Percentiles rank a stretch among this genome's conserved stretches.
Evolutionary conservation across 805 yeast genomes (phyloP).

Genomic region (Wickerhamomyces bisporus): DNA sequence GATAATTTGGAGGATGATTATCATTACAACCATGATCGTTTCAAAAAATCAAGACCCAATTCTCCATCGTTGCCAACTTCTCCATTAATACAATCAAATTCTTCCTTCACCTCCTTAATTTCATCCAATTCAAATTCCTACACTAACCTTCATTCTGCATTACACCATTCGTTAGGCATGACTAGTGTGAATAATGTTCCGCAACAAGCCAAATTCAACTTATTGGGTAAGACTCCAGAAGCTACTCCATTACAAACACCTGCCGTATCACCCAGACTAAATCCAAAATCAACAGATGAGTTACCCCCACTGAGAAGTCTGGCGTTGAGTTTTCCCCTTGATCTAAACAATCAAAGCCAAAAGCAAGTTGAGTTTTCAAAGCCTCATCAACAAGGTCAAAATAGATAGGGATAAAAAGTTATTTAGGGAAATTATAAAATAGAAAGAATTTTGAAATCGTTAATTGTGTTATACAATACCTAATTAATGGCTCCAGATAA

Average conservation of each 20-base stretch:
- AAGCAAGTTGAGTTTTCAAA: background rate
- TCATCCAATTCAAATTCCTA: slow-evolving; percentile 18
- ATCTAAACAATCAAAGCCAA: slow-evolving; percentile 9
- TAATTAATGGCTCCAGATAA: no score
- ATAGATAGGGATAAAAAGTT: background rate
- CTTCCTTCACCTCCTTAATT: slow-evolving; percentile 10
- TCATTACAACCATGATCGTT: slow-evolving; percentile 26
- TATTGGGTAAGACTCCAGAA: slow-evolving; percentile 25
- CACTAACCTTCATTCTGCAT: slow-evolving; percentile 19
- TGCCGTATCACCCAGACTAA: slow-evolving; percentile 21
- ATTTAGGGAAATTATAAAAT: background rate
- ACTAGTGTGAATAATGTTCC: slow-evolving; percentile 11
- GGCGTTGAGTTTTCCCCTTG: slow-evolving; percentile 23
- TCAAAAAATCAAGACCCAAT: slow-evolving; percentile 35
- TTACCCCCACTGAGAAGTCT: slow-evolving; percentile 25
- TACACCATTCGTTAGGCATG: slow-evolving; percentile 19
- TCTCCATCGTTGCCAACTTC: slow-evolving; percentile 26
- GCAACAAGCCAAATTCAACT: slow-evolving; percentile 7
- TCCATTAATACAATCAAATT: slow-evolving; percentile 7
- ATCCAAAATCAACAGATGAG: slow-evolving; percentile 16
- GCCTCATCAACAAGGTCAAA: background rate
- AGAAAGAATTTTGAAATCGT: background rate
- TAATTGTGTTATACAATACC: no score
- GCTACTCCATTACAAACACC: slow-evolving; percentile 25
- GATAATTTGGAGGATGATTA: slow-evolving; percentile 38